Evolutionary conservation across 2,329 filamentous ascomycete genomes (phyloP), one percentile per base, ranked within the genome.

Genomic region (Beauveria brongniartii): DNA sequence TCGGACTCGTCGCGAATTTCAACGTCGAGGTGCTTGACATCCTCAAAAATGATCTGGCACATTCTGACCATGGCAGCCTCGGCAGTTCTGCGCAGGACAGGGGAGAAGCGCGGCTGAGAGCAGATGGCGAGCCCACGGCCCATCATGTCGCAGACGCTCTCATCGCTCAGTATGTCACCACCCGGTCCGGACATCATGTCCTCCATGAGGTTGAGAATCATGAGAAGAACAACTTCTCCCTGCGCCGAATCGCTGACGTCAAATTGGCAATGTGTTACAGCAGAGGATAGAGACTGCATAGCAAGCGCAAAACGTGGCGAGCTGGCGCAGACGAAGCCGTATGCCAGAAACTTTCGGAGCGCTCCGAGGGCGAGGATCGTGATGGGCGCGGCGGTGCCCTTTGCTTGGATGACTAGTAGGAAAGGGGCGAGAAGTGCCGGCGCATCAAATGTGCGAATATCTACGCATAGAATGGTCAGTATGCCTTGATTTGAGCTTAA

Each of bases 71-170:
- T 97, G 59, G 92, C 89, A 70, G 96, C 94, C 74, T 99, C 94
- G 2, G 94, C 94, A 22, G 92, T 96, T 65, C 92, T 84, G 65
- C 93, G 86, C 59, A 99, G 78, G 4, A 97, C 86, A 68, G 97
- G 92, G 10, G 92, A 97, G 63, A 97, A 86, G 60, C 93, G 86
- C 60, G 90, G 85, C 70, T 97, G 92, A 65, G 93, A 99, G 78
- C 94, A 99, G 79, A 99, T 97, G 70, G 92, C 96, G 66, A 99
- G 76, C 1, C 93, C 94, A 1, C 92, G 93, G 72, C 96, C 94
- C 93, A 99, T 97, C 92, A 99, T 97, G 72, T 97, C 92, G 72
- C 95, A 99, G 12, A 99, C 92, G 70, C 93, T 97, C 76, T 97
- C 93, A 69, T 99, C 94, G 62, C 93, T 95, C n/a, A 99, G 79